Base-by-base conservation (phyloP, 164 flowering plant genomes). In the Aristolochia fimbriata region DNA sequence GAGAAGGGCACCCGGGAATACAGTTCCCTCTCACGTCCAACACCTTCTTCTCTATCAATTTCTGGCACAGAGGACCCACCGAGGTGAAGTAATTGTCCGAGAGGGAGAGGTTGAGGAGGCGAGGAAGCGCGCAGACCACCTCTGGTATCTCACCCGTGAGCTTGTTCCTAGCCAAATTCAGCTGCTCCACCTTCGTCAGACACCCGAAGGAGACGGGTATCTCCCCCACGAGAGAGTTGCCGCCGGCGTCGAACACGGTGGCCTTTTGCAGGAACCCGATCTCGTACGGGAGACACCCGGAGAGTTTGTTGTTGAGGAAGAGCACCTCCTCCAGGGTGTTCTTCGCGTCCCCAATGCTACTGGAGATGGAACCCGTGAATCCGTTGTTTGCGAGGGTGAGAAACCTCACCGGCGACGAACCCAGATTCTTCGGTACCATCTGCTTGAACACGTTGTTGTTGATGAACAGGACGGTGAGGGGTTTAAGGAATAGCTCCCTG, bases 231-330 rank as follows among this genome's bases (percentile, higher is more conserved):
- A 84, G 55, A 19, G 0, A 5, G 55, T 84, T 84, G 15, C 0
- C 0, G 9, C 80, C 67, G n/a, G 49, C 81, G 47, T 84, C 87
- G 54, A 84, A 79, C 13, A 80, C 77, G 0, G 65, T 67, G 6
- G 75, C 48, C 13, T 65, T 13, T n/a, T 47, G 52, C 58, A 84
- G 62, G 23, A 56, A 49, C 19, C 90, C 90, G 11, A 84, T 77
- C 58, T 84, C 83, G 52, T 64, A 74, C 0, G 90, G 90, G 7
- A 84, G 65, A 53, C 86, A 80, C 56, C 86, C 85, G 0, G 80
- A 51, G 7, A 84, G 65, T 24, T 22, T 14, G 76, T 82, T 82
- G 65, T 71, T 67, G 50, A 84, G 55, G 61, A 84, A 65, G 7
- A 84, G 75, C 0, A 79, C 68, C 50, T 84, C 87, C 0, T 19